phyloP scores from a whole-genome alignment of 345 rosid species.

The Populus simonii region DNA sequence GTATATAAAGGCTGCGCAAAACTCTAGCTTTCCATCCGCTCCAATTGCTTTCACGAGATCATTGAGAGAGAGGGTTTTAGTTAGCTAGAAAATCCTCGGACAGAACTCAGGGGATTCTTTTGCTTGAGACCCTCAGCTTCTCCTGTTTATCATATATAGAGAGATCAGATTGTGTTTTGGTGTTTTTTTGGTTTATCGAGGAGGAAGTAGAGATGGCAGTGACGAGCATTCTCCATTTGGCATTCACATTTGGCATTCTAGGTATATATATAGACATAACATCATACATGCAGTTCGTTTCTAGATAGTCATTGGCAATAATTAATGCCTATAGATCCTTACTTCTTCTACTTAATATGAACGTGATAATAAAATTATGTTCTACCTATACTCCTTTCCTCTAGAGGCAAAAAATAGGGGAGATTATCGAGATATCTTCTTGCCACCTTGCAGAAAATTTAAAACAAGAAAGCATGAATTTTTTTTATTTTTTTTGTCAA shows the following conservation, averaged over 20 bases:
- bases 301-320: background rate
- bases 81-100: background rate
- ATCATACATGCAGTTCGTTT: background rate
- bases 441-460: background rate
- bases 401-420: too few relatives aligned
- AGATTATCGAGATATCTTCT: too few relatives aligned
- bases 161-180: background rate
- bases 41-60: slow-evolving; percentile 9
- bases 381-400: background rate
- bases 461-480: background rate
- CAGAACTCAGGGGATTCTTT: slow-evolving; percentile 36
- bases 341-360: background rate
- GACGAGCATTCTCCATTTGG: slow-evolving; percentile 34
- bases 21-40: background rate
- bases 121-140: slow-evolving; percentile 13
- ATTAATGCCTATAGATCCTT: background rate
- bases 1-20: background rate
- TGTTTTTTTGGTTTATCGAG: background rate
- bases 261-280: slow-evolving; percentile 40
- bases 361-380: background rate
- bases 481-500: background rate
- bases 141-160: background rate
- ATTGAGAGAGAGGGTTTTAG: background rate
- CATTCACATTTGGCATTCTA: slow-evolving; percentile 58
- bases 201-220: slow-evolving; percentile 32